Evolutionary conservation across 768 basidiomycete species (phyloP).

Genomic region (Filobasidium floriforme): DNA sequence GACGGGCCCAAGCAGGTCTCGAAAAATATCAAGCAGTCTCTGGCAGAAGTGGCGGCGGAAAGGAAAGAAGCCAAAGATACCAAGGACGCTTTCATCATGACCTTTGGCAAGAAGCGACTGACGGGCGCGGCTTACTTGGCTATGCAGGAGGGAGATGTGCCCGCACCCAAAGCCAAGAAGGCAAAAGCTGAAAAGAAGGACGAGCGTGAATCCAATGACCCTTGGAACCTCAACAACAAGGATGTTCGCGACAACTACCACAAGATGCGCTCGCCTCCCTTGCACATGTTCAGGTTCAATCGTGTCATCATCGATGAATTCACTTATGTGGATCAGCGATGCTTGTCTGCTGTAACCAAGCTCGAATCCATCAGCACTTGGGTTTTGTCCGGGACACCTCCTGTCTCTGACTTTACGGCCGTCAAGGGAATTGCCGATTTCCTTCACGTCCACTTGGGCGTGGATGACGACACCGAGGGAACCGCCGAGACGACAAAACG

Average conservation of each 20-base stretch:
- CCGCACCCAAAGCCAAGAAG: constrained; percentile 2
- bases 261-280: constrained; percentile 68
- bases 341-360: constrained; percentile 67
- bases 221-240: constrained; percentile 64
- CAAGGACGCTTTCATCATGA: constrained; percentile 13
- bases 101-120: constrained; percentile 17
- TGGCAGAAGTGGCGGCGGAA: constrained; percentile 55
- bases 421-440: constrained; percentile 82
- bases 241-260: constrained; percentile 66
- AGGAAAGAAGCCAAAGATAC: constrained; percentile 34
- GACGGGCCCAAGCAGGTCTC: constrained; percentile 56
- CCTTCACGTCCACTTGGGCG: constrained; percentile 79
- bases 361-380: constrained; percentile 73
- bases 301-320: constrained; percentile 90
- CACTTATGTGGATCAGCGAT: constrained; percentile 76
- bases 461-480: constrained; percentile 80
- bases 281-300: constrained; percentile 86
- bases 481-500: constrained; percentile 68
- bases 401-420: constrained; percentile 79
- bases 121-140: constrained; percentile 19
- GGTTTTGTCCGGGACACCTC: constrained; percentile 96
- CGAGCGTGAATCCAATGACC: constrained; percentile 48
- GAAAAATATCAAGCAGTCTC: constrained; percentile 58
- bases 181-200: constrained; percentile 30
- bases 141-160: constrained; percentile 14